phyloP scores from a whole-genome alignment of 345 rosid species.

The Syzygium oleosum region DNA sequence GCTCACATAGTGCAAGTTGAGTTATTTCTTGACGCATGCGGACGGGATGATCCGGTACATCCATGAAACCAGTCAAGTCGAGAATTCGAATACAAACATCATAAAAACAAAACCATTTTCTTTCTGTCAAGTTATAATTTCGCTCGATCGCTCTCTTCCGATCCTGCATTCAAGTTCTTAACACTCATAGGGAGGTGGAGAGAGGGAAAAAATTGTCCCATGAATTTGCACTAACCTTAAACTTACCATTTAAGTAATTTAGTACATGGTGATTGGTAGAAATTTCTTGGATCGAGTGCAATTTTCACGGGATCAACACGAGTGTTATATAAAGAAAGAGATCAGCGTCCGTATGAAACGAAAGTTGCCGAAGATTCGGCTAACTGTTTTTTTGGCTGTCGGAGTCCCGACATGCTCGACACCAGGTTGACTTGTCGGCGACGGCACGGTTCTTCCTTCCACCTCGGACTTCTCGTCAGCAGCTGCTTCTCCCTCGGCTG shows the following conservation, averaged over 20 bases:
- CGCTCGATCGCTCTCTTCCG: fast-evolving
- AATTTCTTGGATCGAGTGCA: background rate
- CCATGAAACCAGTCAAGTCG: background rate
- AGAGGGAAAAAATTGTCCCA: background rate
- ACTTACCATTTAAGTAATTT: background rate
- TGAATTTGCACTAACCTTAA: background rate
- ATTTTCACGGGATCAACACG: background rate
- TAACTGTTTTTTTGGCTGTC: background rate
- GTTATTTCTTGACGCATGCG: fast-evolving
- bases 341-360: background rate
- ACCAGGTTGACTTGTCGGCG: background rate
- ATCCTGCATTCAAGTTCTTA: background rate
- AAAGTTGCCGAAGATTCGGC: background rate
- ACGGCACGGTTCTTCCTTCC: background rate
- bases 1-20: background rate
- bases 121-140: background rate
- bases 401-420: background rate
- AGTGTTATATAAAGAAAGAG: background rate
- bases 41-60: background rate
- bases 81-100: background rate
- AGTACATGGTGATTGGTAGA: background rate
- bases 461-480: background rate
- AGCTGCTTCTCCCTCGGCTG: background rate
- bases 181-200: fast-evolving
- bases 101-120: background rate